A percentile compares a stretch with the other conserved stretches of the same genome.
These are phyloP conservation scores for Neurospora pannonica DNA, from an alignment of 495 filamentous ascomycete genomes.

Conservation along the genomic window DNA sequence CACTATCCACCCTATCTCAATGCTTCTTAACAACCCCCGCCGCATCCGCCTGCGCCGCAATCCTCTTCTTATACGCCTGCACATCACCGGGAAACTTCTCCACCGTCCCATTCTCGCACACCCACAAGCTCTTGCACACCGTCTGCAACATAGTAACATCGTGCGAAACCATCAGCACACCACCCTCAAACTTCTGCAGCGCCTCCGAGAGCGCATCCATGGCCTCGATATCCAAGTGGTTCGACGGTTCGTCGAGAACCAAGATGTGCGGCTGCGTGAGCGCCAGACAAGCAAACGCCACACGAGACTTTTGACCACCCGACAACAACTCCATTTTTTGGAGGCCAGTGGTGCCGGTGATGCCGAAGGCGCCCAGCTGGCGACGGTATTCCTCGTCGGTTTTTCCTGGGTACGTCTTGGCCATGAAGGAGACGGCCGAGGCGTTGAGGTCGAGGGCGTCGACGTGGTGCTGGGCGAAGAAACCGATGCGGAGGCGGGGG, in stretches of 20 bases:
- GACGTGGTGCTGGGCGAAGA: conserved; percentile 98
- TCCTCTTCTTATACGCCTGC: conserved; percentile 95
- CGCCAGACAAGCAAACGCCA: conserved; percentile 91
- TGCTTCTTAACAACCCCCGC: conserved; percentile 67
- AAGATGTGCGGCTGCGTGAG: conserved; percentile 92
- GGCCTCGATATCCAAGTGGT: conserved; percentile 97
- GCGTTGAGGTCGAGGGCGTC: conserved; percentile 86
- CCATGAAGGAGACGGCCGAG: conserved; percentile 90
- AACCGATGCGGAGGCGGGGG: conserved; percentile 79
- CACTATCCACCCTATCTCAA: conserved; percentile 15
- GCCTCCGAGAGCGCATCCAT: conserved; percentile 92
- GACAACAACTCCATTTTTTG: conserved; percentile 94
- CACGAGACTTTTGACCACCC: conserved; percentile 96
- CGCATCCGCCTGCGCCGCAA: conserved; percentile 78
- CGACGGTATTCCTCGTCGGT: conserved; percentile 95
- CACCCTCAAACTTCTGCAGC: conserved; percentile 78
- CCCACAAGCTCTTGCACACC: conserved; percentile 90
- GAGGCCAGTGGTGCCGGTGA: conserved; percentile 93
- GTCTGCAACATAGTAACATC: conserved; percentile 96
- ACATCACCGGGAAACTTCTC: conserved; percentile 94
- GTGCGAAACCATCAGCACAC: conserved; percentile 97
- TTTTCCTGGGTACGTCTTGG: conserved; percentile 80
- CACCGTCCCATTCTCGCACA: conserved; percentile 92
- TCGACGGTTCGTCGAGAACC: conserved; percentile 95
- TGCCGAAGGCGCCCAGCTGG: conserved; percentile 93